Conservation (phyloP, 352 stramenopile genomes). For the Phytophthora agathidicida region DNA sequence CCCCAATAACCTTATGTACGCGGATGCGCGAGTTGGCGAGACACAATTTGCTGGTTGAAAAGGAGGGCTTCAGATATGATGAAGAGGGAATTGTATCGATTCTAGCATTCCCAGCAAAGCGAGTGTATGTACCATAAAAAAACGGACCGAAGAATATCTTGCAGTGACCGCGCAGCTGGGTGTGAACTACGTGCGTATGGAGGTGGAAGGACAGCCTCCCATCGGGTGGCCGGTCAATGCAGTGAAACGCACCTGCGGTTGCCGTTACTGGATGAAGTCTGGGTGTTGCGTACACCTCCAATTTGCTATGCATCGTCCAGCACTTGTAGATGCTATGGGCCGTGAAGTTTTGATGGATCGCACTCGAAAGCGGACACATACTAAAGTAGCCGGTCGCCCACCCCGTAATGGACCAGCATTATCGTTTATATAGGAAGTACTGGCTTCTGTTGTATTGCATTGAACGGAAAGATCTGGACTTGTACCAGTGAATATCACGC, state of each 20-base stretch:
- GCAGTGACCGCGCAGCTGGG: constrained; percentile 5
- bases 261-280: neutral
- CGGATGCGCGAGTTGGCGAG: neutral
- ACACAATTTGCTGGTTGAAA: neutral
- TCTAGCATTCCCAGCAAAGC: too few relatives aligned
- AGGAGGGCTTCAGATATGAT: too few relatives aligned
- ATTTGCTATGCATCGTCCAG: neutral
- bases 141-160: constrained; percentile 1
- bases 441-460: too few relatives aligned
- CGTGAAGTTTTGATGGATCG: neutral
- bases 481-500: too few relatives aligned
- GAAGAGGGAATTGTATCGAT: too few relatives aligned
- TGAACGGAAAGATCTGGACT: too few relatives aligned
- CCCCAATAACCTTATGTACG: neutral
- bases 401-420: neutral
- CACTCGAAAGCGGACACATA: neutral
- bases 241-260: neutral
- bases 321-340: neutral
- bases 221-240: constrained; percentile 2
- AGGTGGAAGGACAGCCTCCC: neutral
- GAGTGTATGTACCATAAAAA: neutral
- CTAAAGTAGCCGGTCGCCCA: neutral
- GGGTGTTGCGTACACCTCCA: neutral
- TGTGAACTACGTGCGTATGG: constrained; percentile 5
- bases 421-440: too few relatives aligned